These are phyloP conservation scores for Capsicum pubescens DNA, from an alignment of 257 asterid genomes.

Conservation along the genomic window DNA sequence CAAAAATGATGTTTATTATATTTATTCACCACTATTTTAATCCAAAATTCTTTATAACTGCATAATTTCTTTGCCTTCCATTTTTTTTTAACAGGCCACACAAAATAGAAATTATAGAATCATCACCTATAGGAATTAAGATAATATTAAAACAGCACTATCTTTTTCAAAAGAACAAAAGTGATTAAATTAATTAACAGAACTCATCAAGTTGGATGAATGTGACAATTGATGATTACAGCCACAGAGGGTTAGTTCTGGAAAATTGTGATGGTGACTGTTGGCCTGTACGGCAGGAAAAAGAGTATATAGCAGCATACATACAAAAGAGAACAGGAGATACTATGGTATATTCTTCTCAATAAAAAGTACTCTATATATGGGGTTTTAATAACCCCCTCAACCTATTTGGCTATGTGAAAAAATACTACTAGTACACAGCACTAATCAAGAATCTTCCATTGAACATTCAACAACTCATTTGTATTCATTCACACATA, in stretches of 20 bases:
- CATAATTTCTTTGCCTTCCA: too few relatives aligned
- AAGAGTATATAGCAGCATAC: neutral
- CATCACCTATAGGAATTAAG: neutral
- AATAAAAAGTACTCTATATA: conserved; percentile 21
- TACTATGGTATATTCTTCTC: conserved; percentile 64
- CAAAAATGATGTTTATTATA: too few relatives aligned
- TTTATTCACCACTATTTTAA: too few relatives aligned
- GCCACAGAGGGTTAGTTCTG: conserved; percentile 9
- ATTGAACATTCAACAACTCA: conserved; percentile 30
- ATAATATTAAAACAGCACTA: neutral
- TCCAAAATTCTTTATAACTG: too few relatives aligned
- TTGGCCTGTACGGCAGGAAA: conserved; percentile 16
- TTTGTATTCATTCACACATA: conserved; percentile 28
- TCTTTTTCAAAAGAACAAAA: conserved; percentile 2
- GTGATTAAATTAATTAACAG: neutral
- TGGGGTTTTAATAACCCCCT: neutral
- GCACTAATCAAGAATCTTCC: conserved; percentile 20
- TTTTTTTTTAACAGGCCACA: too few relatives aligned
- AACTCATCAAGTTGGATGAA: conserved; percentile 21
- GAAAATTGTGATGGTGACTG: neutral
- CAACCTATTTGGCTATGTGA: conserved; percentile 1
- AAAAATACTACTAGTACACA: conserved; percentile 1
- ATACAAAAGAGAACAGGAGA: conserved; percentile 30
- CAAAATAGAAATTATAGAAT: conserved; percentile 16
- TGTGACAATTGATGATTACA: neutral